phyloP scores from a whole-genome alignment of 1,284 basidiomycete species.

The Austroboletus niveus region DNA sequence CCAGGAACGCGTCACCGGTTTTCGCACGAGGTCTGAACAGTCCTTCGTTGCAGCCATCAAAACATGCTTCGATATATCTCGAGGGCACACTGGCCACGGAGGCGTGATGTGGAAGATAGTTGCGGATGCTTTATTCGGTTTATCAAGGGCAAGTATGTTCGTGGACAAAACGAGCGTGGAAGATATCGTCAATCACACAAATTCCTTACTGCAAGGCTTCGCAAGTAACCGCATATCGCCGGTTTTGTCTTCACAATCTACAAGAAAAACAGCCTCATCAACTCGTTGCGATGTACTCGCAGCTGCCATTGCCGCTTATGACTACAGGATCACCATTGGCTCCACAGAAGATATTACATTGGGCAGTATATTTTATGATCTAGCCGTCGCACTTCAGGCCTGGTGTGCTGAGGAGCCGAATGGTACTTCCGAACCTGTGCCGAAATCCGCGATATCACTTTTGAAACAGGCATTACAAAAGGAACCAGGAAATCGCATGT shows the following conservation, averaged over 20 bases:
- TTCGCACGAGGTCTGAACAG: constrained; percentile 69
- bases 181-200: constrained; percentile 36
- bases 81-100: constrained; percentile 60
- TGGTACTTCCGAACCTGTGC: constrained; percentile 34
- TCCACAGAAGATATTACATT: constrained; percentile 56
- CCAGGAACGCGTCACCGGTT: constrained; percentile 66
- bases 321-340: constrained; percentile 71
- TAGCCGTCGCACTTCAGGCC: constrained; percentile 65
- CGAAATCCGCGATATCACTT: constrained; percentile 59
- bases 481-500: constrained; percentile 70
- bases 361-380: constrained; percentile 75
- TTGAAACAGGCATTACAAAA: constrained; percentile 76
- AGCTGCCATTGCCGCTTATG: constrained; percentile 67
- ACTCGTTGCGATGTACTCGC: constrained; percentile 46
- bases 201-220: constrained; percentile 38
- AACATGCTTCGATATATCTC: constrained; percentile 56
- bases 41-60: constrained; percentile 66
- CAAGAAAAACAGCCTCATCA: constrained; percentile 26
- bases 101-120: constrained; percentile 84
- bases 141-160: constrained; percentile 52
- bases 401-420: constrained; percentile 41
- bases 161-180: constrained; percentile 41
- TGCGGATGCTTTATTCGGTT: constrained; percentile 73
- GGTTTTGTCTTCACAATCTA: constrained; percentile 38
- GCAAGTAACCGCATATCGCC: constrained; percentile 42